Base-by-base conservation (phyloP, 192 early-diverging fungal genomes). In the Polychytrium aggregatum region DNA sequence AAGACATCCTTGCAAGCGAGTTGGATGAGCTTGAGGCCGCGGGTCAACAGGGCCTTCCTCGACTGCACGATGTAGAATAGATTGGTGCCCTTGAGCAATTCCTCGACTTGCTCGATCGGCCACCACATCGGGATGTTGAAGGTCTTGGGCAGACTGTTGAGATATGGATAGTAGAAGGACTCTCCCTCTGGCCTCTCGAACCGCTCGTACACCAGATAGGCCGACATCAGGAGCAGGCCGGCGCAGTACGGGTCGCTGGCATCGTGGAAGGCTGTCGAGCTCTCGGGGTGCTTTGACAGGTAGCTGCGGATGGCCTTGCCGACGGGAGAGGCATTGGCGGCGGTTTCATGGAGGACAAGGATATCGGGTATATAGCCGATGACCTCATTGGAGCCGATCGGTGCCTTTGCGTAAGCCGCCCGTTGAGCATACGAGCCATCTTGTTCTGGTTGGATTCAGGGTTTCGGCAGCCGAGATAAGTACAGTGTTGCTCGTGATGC, bases 101-200 rank as follows among this genome's bases (percentile, higher is more conserved):
- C 6, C 17, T 42, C 49, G 28, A 64, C 51, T 22, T 63, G 43
- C 5, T 51, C 59, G 10, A 39, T 41, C 7, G 40, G 25, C 71
- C 71, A 73, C 48, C 58, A 60, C 0, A 73, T n/a, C 7, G 71
- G 71, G 13, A 73, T 45, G 44, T 48, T 25, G 41, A 63, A 67
- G 13, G 31, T 28, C 3, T 14, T 28, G 2, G 71, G 71, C n/a
- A 73, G 56, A 1, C 59, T 44, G 1, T 60, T 38, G 10, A 73
- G 44, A 33, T 73, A 73, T 17, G 65, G 63, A 10, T 18, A 26
- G 58, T 57, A 73, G 38, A 65, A 66, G 21, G 64, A 67, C n/a
- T 7, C 37, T 1, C 7, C 22, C 4, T n/a, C n/a, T n/a, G 28
- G 24, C 22, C 48, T 41, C 26, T 52, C 51, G 31, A 50, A 60